Evolutionary conservation across 257 asterid genomes (phyloP), one percentile per base, ranked within the genome.

Genomic region (Hygrophila difformis): DNA sequence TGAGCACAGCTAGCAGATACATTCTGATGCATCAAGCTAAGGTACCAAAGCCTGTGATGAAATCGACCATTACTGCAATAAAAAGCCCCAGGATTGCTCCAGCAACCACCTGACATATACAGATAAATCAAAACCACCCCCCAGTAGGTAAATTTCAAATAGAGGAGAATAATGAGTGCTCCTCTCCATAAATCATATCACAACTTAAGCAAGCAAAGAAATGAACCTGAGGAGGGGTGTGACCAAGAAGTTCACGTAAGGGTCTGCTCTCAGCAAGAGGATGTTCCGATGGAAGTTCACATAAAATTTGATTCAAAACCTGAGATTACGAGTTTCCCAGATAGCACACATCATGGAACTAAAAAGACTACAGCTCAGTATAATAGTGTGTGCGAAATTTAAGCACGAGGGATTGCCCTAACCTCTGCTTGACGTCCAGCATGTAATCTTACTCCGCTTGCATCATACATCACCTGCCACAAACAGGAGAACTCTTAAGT

Each of bases 401-500:
- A 56, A 68, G n/a, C n/a, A n/a, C n/a, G n/a, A n/a, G n/a, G n/a
- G n/a, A n/a, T n/a, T n/a, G n/a, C n/a, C n/a, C n/a, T 24, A 48
- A 91, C 99, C 96, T 86, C 96, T 41, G 99, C 99, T 71, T 91
- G 99, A 39, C 95, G 92, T 45, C 99, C 99, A 57, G 99, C 99
- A 1, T 91, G 99, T 55, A 86, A 69, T 64, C 99, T 65, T 47
- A 91, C 94, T 33, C 99, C 96, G 8, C 92, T 76, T 40, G 99
- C 96, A 57, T 91, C 99, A 44, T 91, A 91, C 96, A 91, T 91
- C 57, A 91, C 96, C 99, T 89, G 70, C 60, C 50, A 1, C 44
- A 26, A 38, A 23, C 31, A 49, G 44, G 63, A 57, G 28, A 36
- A 55, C 12, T 21, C 16, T 28, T 43, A 3, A 18, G 11, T 10